Percentiles rank a stretch among this genome's conserved stretches.
These are phyloP conservation scores for Daldinia grandis DNA, from an alignment of 495 filamentous ascomycete species.

Conservation along the genomic window DNA sequence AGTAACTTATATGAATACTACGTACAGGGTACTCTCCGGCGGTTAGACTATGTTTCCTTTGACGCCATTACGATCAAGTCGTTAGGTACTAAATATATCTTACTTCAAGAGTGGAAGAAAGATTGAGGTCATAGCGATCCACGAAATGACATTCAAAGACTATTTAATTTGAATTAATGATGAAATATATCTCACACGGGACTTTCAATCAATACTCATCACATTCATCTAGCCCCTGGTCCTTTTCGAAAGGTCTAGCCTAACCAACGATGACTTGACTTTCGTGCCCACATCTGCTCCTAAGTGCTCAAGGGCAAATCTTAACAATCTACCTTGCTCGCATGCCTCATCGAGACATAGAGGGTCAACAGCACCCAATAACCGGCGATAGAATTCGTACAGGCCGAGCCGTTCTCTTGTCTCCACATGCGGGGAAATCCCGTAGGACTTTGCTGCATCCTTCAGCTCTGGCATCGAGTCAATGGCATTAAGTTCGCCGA, in stretches of 20 bases:
- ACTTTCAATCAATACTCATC: not conserved
- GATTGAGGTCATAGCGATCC: not conserved
- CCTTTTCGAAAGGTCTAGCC: conserved; percentile 2
- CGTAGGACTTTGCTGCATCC: not conserved
- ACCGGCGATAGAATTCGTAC: conserved; percentile 2
- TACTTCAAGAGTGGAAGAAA: not conserved
- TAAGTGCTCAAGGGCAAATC: not conserved
- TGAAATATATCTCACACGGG: too few relatives aligned
- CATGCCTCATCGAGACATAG: not conserved
- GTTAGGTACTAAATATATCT: not conserved
- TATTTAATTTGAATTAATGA: not conserved
- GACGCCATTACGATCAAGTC: not conserved
- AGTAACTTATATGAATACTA: not conserved
- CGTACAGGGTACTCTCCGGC: not conserved
- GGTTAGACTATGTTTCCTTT: not conserved
- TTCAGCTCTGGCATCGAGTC: not conserved
- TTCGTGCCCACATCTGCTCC: not conserved
- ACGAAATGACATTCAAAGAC: not conserved
- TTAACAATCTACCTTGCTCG: not conserved
- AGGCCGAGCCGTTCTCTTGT: not conserved
- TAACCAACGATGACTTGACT: not conserved
- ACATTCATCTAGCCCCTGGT: not conserved
- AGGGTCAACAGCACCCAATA: not conserved
- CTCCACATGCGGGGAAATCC: not conserved
- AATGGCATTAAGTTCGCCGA: not conserved